Conservation (phyloP, 2,329 filamentous ascomycete species). For the Colletotrichum lupini region DNA sequence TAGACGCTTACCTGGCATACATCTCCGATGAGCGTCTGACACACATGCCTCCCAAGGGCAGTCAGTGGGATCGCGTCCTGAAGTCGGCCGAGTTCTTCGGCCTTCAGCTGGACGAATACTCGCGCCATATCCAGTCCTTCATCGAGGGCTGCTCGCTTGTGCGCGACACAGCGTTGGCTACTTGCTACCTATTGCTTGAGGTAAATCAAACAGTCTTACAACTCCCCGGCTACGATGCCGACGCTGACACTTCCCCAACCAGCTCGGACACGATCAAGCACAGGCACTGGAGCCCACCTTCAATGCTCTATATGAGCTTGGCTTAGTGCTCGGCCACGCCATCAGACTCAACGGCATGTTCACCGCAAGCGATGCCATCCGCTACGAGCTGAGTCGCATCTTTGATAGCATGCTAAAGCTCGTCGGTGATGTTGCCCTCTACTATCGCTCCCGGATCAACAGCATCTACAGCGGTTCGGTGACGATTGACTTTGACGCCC, state of each 20-base stretch:
- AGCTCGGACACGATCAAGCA: conserved; percentile 52
- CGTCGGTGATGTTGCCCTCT: conserved; percentile 46
- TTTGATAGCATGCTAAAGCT: conserved; percentile 50
- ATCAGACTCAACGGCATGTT: conserved; percentile 51
- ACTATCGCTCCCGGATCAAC: conserved; percentile 49
- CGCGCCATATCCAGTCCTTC: conserved; percentile 44
- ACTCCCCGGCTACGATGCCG: background rate
- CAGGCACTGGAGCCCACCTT: conserved; percentile 52
- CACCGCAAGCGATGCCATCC: conserved; percentile 44
- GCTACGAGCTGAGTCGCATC: conserved; percentile 45
- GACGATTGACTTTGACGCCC: conserved; percentile 49
- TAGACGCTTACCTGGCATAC: conserved; percentile 45
- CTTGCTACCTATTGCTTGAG: conserved; percentile 51
- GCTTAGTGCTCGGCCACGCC: conserved; percentile 49
- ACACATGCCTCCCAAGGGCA: conserved; percentile 53
- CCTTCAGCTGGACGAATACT: conserved; percentile 51
- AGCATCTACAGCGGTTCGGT: conserved; percentile 40
- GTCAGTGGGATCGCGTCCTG: conserved; percentile 53
- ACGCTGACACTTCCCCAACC: background rate
- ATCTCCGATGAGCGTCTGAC: conserved; percentile 52
- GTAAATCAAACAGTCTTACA: conserved; percentile 38
- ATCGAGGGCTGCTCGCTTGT: conserved; percentile 39
- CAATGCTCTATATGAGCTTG: conserved; percentile 51
- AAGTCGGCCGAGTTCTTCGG: conserved; percentile 54
- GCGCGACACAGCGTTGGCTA: conserved; percentile 46